Base-by-base conservation (phyloP, 768 basidiomycete genomes). In the Auriscalpium orientale region DNA sequence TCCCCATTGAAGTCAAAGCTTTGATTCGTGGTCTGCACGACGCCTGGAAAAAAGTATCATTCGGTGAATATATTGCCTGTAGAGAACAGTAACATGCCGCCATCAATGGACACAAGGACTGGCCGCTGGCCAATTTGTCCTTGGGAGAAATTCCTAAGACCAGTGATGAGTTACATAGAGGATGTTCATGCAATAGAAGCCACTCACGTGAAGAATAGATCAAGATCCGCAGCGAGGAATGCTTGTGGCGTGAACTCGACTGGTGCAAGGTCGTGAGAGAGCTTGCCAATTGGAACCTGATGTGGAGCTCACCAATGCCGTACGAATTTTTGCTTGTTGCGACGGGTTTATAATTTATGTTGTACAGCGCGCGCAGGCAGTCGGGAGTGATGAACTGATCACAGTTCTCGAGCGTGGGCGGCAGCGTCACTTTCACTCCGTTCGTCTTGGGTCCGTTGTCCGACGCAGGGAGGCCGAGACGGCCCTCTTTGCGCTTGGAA, bases 321-420 rank as follows among this genome's bases (percentile, higher is more conserved):
- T 80, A 77, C 43, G 74, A 79, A 64, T 86, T 88, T 44, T 62
- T 67, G 15, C 64, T 58, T 0, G 75, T 71, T 1, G 72, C 67
- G 2, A 63, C 18, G 0, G 82, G 82, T 0, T 73, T 69, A 56
- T 84, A 85, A 8, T 63, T 21, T 8, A 79, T 64, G n/a, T 78
- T 79, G 60, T 87, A 87, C 52, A 87, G 61, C 3, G 72, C 73
- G 38, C 79, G 71, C 56, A 88, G 71, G 64, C 85, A 88, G 2
- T 72, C 60, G 7, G 83, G 83, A 0, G 84, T 87, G 53, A 81
- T 79, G 16, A 65, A 55, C 3, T 62, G 48, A 48, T 75, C 74
- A 49, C 76, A 78, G 11, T 66, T 57, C 0, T 36, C 52, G 35
- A 76, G 59, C 49, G 50, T 55, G 18, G 48, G 53, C n/a, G 34